phyloP scores from a whole-genome alignment of 257 asterid species.

The Solanum raphanifolium region DNA sequence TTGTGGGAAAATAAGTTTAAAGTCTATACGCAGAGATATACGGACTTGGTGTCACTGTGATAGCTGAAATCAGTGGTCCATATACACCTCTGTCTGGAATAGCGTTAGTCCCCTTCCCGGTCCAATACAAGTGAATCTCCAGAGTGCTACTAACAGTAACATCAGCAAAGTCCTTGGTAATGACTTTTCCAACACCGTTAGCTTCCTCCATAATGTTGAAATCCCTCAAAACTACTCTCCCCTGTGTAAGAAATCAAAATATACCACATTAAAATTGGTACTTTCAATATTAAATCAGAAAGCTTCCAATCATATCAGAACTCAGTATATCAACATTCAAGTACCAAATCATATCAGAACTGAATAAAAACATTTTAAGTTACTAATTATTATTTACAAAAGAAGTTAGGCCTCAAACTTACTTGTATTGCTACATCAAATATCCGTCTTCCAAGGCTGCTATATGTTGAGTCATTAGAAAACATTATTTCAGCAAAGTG shows the following conservation, averaged over 20 bases:
- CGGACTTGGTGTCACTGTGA: conserved; percentile 77
- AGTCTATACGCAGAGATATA: not conserved
- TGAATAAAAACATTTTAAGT: not conserved
- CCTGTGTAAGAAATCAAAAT: conserved; percentile 32
- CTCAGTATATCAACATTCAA: not conserved
- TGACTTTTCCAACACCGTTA: conserved; percentile 50
- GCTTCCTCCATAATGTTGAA: conserved; percentile 57
- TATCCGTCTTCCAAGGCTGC: conserved; percentile 67
- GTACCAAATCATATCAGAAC: not conserved
- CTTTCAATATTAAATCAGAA: not conserved
- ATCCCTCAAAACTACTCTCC: conserved; percentile 52
- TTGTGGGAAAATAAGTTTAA: not conserved
- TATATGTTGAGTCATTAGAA: conserved; percentile 36
- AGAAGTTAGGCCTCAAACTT: conserved; percentile 7
- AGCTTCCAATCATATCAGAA: not conserved
- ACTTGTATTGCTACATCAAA: conserved; percentile 92
- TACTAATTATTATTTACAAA: not conserved
- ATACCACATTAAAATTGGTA: not conserved
- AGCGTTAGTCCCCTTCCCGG: conserved; percentile 82
- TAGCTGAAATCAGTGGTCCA: conserved; percentile 91
- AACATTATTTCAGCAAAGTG: conserved; percentile 83
- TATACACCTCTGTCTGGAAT: conserved; percentile 76
- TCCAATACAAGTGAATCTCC: conserved; percentile 91
- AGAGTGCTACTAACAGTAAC: conserved; percentile 54
- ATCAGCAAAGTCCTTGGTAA: conserved; percentile 27